These are phyloP conservation scores for Skeletonema tropicum DNA, from an alignment of 108 stramenopile species.

Conservation along the genomic window DNA sequence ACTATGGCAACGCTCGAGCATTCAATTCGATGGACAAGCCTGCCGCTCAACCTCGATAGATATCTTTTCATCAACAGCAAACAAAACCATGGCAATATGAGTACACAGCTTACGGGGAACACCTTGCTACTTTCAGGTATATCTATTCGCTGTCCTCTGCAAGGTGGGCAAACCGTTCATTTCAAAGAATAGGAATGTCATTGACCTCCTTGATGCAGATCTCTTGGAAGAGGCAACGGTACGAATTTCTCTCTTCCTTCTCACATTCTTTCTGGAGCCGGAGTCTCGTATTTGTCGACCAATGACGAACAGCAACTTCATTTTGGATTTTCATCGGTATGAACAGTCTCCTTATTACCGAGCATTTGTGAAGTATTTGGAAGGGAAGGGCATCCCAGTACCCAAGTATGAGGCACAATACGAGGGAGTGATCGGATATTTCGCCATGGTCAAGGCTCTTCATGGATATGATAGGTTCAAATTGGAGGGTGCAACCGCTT, in stretches of 20 bases:
- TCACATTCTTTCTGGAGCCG: conserved; percentile 56
- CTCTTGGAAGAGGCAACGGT: conserved; percentile 46
- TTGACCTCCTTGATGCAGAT: conserved; percentile 32
- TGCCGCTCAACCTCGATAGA: conserved; percentile 39
- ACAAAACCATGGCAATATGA: conserved; percentile 27
- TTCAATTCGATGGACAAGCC: conserved; percentile 15
- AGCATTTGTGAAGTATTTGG: conserved; percentile 38
- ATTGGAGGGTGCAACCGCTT: conserved; percentile 52
- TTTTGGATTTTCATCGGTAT: conserved; percentile 56
- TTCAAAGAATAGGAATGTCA: conserved; percentile 17
- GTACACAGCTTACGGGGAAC: conserved; percentile 56
- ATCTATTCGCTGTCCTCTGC: conserved; percentile 55
- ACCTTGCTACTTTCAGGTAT: conserved; percentile 67
- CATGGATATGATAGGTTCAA: conserved; percentile 54
- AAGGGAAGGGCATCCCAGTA: conserved; percentile 21
- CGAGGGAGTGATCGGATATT: conserved; percentile 37
- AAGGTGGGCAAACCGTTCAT: conserved; percentile 51
- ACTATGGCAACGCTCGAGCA: conserved; percentile 5
- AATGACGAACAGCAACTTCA: conserved; percentile 56
- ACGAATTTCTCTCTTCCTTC: conserved; percentile 48
- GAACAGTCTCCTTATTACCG: conserved; percentile 42
- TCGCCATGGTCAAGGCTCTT: conserved; percentile 33
- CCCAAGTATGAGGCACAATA: conserved; percentile 53
- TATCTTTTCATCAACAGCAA: conserved; percentile 52
- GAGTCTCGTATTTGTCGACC: conserved; percentile 42